Evolutionary conservation across 1,139 yeast genomes (phyloP).

Genomic region (Lodderomyces pseudojiufengensis): DNA sequence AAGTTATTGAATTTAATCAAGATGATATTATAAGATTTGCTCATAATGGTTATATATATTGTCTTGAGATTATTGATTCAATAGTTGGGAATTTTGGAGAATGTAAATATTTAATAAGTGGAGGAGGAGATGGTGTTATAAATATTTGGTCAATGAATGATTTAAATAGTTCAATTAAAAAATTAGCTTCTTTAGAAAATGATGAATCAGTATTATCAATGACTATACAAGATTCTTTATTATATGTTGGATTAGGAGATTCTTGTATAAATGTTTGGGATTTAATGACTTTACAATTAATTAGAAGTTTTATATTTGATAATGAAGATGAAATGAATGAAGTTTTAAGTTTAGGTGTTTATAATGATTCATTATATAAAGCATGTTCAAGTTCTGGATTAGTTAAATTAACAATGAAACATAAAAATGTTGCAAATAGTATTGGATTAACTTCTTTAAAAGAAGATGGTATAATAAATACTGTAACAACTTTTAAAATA

Average conservation of each 20-base stretch:
- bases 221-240: conserved; percentile 55
- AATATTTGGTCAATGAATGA: conserved; percentile 61
- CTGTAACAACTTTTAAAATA: conserved; percentile 26
- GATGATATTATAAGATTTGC: conserved; percentile 73
- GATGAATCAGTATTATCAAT: conserved; percentile 70
- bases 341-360: conserved; percentile 43
- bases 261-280: conserved; percentile 84
- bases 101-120: conserved; percentile 31
- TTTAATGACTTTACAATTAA: conserved; percentile 68
- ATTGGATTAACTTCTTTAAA: conserved; percentile 14
- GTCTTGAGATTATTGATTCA: conserved; percentile 45
- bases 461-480: conserved; percentile 18
- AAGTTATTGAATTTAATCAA: conserved; percentile 64
- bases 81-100: conserved; percentile 14
- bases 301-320: conserved; percentile 55
- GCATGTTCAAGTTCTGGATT: conserved; percentile 54
- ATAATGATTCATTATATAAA: conserved; percentile 49
- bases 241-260: conserved; percentile 75
- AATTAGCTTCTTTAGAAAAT: conserved; percentile 51
- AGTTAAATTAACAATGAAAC: conserved; percentile 47
- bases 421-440: conserved; percentile 12
- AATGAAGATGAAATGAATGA: conserved; percentile 32
- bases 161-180: conserved; percentile 10
- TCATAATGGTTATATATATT: conserved; percentile 85
- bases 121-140: conserved; percentile 89